phyloP scores from a whole-genome alignment of 306 rosid species.

The Senna siamea region DNA sequence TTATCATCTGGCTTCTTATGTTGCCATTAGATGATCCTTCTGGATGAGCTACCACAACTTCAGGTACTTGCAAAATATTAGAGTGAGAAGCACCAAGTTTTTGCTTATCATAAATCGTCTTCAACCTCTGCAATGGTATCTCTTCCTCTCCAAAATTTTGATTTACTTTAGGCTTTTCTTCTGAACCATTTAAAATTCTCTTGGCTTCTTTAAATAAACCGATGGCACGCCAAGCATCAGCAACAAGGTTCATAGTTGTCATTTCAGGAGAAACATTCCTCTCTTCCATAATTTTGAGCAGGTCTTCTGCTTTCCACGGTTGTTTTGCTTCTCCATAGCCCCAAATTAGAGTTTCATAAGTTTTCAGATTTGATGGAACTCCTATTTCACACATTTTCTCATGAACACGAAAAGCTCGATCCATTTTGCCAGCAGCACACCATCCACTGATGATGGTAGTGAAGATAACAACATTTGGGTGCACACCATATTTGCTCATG shows the following conservation, averaged over 20 bases:
- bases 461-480: slow-evolving; percentile 90
- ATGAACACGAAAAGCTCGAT: slow-evolving; percentile 57
- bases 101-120: slow-evolving; percentile 48
- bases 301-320: slow-evolving; percentile 90
- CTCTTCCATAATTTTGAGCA: slow-evolving; percentile 69
- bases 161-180: slow-evolving; percentile 45
- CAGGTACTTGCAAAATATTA: slow-evolving; percentile 53
- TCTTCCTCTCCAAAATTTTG: slow-evolving; percentile 36
- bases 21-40: slow-evolving; percentile 51
- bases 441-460: slow-evolving; percentile 94
- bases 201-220: slow-evolving; percentile 66
- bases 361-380: slow-evolving; percentile 67
- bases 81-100: slow-evolving; percentile 50
- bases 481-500: slow-evolving; percentile 69
- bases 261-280: slow-evolving; percentile 63
- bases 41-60: slow-evolving; percentile 46
- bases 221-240: slow-evolving; percentile 83
- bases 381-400: slow-evolving; percentile 70
- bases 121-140: slow-evolving; percentile 47
- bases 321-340: slow-evolving; percentile 94
- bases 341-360: slow-evolving; percentile 95
- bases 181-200: slow-evolving; percentile 51
- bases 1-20: slow-evolving; percentile 59
- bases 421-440: slow-evolving; percentile 88
- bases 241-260: slow-evolving; percentile 74